A percentile compares a stretch with the other conserved stretches of the same genome.
Conservation (phyloP, 768 basidiomycete genomes). For the Pleurotus ostreatus region DNA sequence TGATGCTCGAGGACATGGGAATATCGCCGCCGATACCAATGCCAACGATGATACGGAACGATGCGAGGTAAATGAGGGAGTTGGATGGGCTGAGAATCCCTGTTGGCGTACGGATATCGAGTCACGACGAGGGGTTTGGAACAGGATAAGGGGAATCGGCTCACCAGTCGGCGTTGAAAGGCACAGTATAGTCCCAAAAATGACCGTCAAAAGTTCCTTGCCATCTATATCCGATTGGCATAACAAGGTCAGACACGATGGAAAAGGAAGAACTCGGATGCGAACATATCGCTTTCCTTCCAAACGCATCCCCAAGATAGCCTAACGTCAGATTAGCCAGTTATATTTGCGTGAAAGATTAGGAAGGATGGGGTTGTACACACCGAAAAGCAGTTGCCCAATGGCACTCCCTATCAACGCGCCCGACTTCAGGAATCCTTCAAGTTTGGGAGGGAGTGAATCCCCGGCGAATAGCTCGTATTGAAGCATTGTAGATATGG, state of each 20-base stretch:
- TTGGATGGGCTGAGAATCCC: slow-evolving; percentile 39
- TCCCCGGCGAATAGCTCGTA: slow-evolving; percentile 54
- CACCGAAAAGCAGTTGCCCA: slow-evolving; percentile 63
- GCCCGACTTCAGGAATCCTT: slow-evolving; percentile 59
- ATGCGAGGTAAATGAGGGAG: slow-evolving; percentile 58
- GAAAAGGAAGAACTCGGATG: not conserved
- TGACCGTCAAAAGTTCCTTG: slow-evolving; percentile 77
- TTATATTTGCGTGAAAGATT: not conserved
- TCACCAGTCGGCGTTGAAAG: slow-evolving; percentile 62
- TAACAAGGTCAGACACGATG: not conserved
- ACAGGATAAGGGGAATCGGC: not conserved
- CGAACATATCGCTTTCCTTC: slow-evolving; percentile 64
- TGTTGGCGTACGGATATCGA: not conserved
- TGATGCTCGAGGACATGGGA: slow-evolving; percentile 69
- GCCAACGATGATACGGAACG: slow-evolving; percentile 71
- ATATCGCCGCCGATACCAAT: slow-evolving; percentile 80
- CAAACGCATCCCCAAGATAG: slow-evolving; percentile 61
- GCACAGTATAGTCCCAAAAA: slow-evolving; percentile 69
- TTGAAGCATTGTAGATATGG: slow-evolving; percentile 67
- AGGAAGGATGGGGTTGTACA: not conserved
- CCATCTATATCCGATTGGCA: slow-evolving; percentile 41
- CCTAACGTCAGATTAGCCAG: slow-evolving; percentile 27
- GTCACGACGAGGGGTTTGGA: not conserved
- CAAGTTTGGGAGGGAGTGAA: slow-evolving; percentile 45
- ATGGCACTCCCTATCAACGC: slow-evolving; percentile 74